These are phyloP conservation scores for Pelomyxa schiedti DNA, from an alignment of 78 protist species.

Conservation along the genomic window DNA sequence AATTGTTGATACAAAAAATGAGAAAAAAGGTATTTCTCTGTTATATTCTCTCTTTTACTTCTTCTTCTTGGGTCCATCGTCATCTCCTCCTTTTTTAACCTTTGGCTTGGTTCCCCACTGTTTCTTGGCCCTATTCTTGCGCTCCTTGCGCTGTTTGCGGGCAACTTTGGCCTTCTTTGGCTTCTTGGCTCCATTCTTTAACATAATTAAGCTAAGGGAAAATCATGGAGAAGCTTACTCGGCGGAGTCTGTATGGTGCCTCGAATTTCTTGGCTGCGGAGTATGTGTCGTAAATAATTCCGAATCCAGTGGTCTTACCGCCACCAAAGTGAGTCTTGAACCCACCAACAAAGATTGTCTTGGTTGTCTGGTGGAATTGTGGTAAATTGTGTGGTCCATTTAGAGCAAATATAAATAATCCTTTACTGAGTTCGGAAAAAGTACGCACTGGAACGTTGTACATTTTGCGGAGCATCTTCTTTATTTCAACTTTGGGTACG, in stretches of 20 bases:
- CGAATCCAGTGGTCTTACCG: slow-evolving; percentile 89
- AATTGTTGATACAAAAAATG: no score
- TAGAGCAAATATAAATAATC: no score
- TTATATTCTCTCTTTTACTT: no score
- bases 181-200: no score
- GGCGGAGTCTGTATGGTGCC: slow-evolving; percentile 83
- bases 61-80: neutral
- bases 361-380: slow-evolving; percentile 55
- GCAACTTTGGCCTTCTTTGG: neutral
- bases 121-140: neutral
- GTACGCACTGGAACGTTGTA: slow-evolving; percentile 62
- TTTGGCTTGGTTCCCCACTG: neutral
- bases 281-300: slow-evolving; percentile 85
- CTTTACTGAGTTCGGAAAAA: no score
- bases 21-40: no score
- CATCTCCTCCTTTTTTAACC: neutral
- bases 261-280: slow-evolving; percentile 75
- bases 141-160: slow-evolving; percentile 1
- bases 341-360: slow-evolving; percentile 74
- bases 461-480: slow-evolving; percentile 74
- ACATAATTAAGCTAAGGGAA: no score
- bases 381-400: no score
- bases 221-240: no score
- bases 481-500: slow-evolving; percentile 75
- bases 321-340: slow-evolving; percentile 94